Base-by-base conservation (phyloP, 2,329 filamentous ascomycete species). In the Huntiella omanensis region DNA sequence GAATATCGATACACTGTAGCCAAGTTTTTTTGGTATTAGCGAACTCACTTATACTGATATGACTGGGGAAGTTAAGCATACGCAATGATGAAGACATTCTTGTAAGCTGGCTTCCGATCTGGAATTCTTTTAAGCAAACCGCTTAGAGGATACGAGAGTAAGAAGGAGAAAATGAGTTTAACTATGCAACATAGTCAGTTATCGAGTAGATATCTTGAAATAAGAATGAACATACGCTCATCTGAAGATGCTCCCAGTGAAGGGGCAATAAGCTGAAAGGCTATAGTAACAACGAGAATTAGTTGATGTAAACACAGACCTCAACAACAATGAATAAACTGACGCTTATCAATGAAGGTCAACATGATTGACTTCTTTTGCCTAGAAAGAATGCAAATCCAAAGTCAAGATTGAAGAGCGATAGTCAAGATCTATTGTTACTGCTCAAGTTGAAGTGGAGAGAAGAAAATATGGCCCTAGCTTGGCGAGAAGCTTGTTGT, bases 91-190 rank as follows among this genome's bases (percentile, higher is more conserved):
- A 95, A 96, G 12, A 78, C 58, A 60, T 96, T 96, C 65, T 96
- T 96, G 55, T 76, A 73, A 55, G 77, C 77, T 46, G 88, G 88
- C 45, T 80, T 77, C 42, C 74, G 65, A 64, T 98, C 91, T 32
- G 91, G 88, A 15, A 98, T 71, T 45, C 91, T 75, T 62, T 98
- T 98, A 6, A 98, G 70, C 19, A 93, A 60, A 17, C 73, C 91
- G 41, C 91, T 85, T 46, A 98, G 71, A 2, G 91, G 91, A 58
- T 93, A 98, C 8, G 91, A 96, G 35, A 94, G 62, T 41, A 98
- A 69, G 61, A 96, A 93, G 5, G 83, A 85, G 59, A 78, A 79
- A 55, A 95, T 80, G 55, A 96, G 80, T 62, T 98, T 98, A 54
- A 98, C 87, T 95, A 55, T 48, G 7, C 17, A 32, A 33, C 5